Percentiles rank a stretch among this genome's conserved stretches.
phyloP scores from a whole-genome alignment of 805 yeast species.

The Metschnikowia lunata region DNA sequence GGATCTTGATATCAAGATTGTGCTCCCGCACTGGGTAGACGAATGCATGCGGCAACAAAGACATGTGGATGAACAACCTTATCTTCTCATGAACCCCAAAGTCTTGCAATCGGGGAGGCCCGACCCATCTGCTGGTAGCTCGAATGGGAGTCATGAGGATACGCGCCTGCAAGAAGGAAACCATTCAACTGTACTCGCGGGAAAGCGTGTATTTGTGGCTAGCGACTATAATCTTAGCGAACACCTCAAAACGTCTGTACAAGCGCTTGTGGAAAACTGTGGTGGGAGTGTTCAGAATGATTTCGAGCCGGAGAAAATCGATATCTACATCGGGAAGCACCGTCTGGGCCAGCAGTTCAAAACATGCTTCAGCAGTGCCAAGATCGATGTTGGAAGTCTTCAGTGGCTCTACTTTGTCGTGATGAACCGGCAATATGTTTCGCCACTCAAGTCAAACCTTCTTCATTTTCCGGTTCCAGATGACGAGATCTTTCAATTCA shows the following conservation, averaged over 20 bases:
- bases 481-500: constrained; percentile 50
- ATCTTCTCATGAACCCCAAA: constrained; percentile 32
- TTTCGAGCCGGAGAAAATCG: constrained; percentile 19
- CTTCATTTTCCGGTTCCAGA: constrained; percentile 67
- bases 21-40: constrained; percentile 77
- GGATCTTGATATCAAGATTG: constrained; percentile 49
- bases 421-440: constrained; percentile 48
- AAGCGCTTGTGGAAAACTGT: constrained; percentile 41
- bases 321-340: constrained; percentile 56
- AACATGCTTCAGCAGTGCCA: constrained; percentile 39
- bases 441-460: constrained; percentile 50
- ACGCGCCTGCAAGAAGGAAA: too few species aligned
- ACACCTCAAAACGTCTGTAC: constrained; percentile 36
- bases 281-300: constrained; percentile 49
- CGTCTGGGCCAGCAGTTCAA: constrained; percentile 54
- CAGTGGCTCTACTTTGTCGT: constrained; percentile 74
- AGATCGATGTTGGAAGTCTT: constrained; percentile 55
- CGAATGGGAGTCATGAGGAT: background rate
- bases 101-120: constrained; percentile 22
- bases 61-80: constrained; percentile 50
- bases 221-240: constrained; percentile 53
- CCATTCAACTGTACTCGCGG: constrained; percentile 30
- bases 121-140: constrained; percentile 2
- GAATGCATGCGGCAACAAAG: constrained; percentile 55
- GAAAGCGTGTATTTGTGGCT: constrained; percentile 48